Conservation (phyloP, 1,139 yeast species). For the Nakaseomyces glabratus region DNA sequence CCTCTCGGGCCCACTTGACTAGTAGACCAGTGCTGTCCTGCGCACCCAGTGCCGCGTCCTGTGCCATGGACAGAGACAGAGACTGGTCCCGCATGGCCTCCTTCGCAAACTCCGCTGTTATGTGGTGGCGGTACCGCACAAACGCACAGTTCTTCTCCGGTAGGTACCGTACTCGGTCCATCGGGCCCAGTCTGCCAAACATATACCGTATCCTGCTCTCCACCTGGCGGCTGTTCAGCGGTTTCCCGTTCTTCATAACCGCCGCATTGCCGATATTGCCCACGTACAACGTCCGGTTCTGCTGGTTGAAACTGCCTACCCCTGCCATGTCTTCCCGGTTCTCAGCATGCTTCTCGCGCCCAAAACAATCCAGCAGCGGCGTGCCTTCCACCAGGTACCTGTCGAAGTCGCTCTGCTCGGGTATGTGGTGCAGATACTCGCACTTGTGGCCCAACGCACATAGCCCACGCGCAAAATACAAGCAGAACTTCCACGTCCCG, state of each 20-base stretch:
- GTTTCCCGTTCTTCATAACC: constrained; percentile 21
- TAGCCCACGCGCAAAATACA: constrained; percentile 83
- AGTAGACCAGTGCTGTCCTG: constrained; percentile 46
- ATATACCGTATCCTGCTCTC: constrained; percentile 35
- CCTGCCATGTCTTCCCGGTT: constrained; percentile 94
- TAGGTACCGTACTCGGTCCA: constrained; percentile 60
- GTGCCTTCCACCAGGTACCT: constrained; percentile 36
- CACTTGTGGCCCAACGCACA: constrained; percentile 75
- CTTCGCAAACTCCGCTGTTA: constrained; percentile 84
- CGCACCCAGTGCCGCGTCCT: constrained; percentile 30
- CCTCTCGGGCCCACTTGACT: constrained; percentile 86
- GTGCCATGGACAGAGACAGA: constrained; percentile 39
- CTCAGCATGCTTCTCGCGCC: constrained; percentile 74
- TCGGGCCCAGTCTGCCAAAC: constrained; percentile 69
- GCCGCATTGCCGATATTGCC: constrained; percentile 48
- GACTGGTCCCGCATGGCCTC: constrained; percentile 87
- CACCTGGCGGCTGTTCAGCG: constrained; percentile 21
- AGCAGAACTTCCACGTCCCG: constrained; percentile 45
- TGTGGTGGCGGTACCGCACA: constrained; percentile 58
- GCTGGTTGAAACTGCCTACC: constrained; percentile 68
- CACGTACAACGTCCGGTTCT: constrained; percentile 67
- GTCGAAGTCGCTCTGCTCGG: constrained; percentile 39
- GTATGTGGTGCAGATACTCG: constrained; percentile 68
- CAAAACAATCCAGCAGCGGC: constrained; percentile 62
- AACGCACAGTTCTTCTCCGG: constrained; percentile 66